phyloP scores from a whole-genome alignment of 1,284 basidiomycete genomes.

The Leccinum griseonigrum region DNA sequence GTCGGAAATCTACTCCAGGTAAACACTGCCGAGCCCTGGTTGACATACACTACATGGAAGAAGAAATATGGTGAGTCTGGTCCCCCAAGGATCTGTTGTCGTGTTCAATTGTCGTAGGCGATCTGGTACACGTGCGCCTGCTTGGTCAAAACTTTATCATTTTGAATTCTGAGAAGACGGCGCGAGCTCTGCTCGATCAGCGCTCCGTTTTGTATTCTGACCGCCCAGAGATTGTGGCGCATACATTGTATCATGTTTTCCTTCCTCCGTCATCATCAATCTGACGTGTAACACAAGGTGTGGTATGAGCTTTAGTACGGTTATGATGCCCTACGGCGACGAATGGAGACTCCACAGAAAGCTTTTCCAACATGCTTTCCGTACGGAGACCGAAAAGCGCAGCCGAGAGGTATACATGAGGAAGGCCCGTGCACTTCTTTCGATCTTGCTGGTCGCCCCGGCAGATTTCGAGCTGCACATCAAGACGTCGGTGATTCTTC shows the following conservation, averaged over 20 bases:
- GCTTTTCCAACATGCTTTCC: slow-evolving; percentile 26
- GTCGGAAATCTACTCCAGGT: slow-evolving; percentile 21
- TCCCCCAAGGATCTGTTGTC: neutral
- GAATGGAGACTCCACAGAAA: slow-evolving; percentile 26
- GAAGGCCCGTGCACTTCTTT: slow-evolving; percentile 18
- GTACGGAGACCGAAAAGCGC: slow-evolving; percentile 15
- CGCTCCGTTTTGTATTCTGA: slow-evolving; percentile 28
- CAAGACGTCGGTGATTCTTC: slow-evolving; percentile 13
- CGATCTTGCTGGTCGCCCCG: slow-evolving; percentile 23
- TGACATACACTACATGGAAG: slow-evolving; percentile 25
- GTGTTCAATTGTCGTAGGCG: slow-evolving; percentile 15
- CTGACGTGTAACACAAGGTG: slow-evolving; percentile 14
- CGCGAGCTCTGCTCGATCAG: slow-evolving; percentile 24
- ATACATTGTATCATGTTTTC: slow-evolving; percentile 15
- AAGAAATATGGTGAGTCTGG: slow-evolving; percentile 17
- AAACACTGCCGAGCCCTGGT: slow-evolving; percentile 21
- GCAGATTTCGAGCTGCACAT: slow-evolving; percentile 23
- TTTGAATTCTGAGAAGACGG: slow-evolving; percentile 25
- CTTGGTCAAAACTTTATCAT: slow-evolving; percentile 23
- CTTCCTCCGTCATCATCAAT: neutral
- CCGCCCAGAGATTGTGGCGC: slow-evolving; percentile 17
- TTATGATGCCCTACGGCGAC: slow-evolving; percentile 24
- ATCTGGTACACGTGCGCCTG: slow-evolving; percentile 22
- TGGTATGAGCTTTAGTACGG: slow-evolving; percentile 25
- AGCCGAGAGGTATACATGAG: slow-evolving; percentile 17